Evolutionary conservation across 495 filamentous ascomycete species (phyloP).

Genomic region (Xylaria cubensis): DNA sequence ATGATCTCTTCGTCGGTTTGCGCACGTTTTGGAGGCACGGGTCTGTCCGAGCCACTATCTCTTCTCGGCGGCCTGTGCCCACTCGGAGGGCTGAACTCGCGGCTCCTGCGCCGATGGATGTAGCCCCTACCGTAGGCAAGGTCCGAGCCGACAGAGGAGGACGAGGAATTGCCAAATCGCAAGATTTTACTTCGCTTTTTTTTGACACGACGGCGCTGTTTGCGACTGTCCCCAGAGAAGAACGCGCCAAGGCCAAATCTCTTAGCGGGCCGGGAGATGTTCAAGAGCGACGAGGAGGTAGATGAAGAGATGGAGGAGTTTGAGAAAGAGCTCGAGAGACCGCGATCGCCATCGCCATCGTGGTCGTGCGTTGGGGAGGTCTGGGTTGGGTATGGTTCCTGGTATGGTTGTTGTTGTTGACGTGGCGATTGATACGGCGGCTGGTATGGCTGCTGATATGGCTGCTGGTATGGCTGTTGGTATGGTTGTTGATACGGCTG

Average conservation of each 20-base stretch:
- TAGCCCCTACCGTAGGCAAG: slow-evolving; percentile 63
- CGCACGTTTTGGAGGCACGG: slow-evolving; percentile 34
- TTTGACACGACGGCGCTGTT: slow-evolving; percentile 39
- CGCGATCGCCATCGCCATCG: slow-evolving; percentile 46
- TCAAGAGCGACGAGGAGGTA: slow-evolving; percentile 50
- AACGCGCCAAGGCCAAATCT: slow-evolving; percentile 52
- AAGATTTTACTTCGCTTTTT: slow-evolving; percentile 55
- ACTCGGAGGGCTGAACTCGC: slow-evolving; percentile 34
- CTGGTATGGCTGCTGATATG: slow-evolving; percentile 30
- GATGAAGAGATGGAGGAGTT: slow-evolving; percentile 54
- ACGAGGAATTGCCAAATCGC: slow-evolving; percentile 53
- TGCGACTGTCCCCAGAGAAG: slow-evolving; percentile 44
- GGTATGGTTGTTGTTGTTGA: slow-evolving; percentile 23
- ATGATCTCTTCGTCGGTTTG: slow-evolving; percentile 59
- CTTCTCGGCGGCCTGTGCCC: slow-evolving; percentile 14
- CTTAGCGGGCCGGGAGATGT: slow-evolving; percentile 50
- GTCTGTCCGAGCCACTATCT: slow-evolving; percentile 24
- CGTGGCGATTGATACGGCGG: slow-evolving; percentile 18
- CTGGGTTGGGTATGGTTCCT: slow-evolving; percentile 26
- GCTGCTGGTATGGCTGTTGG: background rate
- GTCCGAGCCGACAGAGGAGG: slow-evolving; percentile 57
- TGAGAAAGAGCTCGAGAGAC: slow-evolving; percentile 48
- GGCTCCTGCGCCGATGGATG: slow-evolving; percentile 47
- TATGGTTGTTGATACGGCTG: slow-evolving; percentile 33
- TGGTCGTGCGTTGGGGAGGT: slow-evolving; percentile 31